Evolutionary conservation across 768 basidiomycete genomes (phyloP), one percentile per base, ranked within the genome.

Genomic region (Collybia nuda): DNA sequence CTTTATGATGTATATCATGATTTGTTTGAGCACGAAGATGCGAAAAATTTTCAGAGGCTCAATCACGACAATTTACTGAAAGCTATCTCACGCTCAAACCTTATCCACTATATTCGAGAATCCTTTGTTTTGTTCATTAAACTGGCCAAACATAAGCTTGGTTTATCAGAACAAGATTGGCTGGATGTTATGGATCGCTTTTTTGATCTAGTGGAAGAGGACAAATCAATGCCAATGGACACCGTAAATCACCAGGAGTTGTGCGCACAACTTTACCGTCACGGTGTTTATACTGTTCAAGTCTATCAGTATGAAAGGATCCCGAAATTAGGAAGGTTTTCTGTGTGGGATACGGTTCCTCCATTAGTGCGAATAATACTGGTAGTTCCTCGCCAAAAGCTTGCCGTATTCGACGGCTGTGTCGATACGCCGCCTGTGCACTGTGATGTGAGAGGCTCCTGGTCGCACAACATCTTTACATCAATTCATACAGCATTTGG

Each of bases 1-100:
- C 62, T 78, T 1, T 74, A 66, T 52, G 65, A 68, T 23, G 56
- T 77, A 2, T 78, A 77, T 51, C 63, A 65, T n/a, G 42, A 58
- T 14, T 48, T 77, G 29, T 78, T 74, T 49, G 62, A 62, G 22
- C 53, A 68, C 19, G 73, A 78, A 44, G 62, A 70, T 37, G 14
- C 61, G 15, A 35, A 26, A 23, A 53, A 53, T 22, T 62, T 67
- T 46, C 50, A 49, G 28, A 48, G 37, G 9, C 18, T 40, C 18
- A 44, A 56, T 50, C 47, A 53, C 50, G 37, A 24, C 40, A 51
- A 57, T 35, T n/a, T 56, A 26, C 18, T 8, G 32, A 52, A 59
- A 57, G 52, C 60, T n/a, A 43, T 63, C 17, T 40, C 48, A 6
- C 36, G 19, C 2, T 53, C 61, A 37, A 56, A 52, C 26, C 37